Conservation (phyloP, 2,329 filamentous ascomycete species). For the Penicillium sp. region DNA sequence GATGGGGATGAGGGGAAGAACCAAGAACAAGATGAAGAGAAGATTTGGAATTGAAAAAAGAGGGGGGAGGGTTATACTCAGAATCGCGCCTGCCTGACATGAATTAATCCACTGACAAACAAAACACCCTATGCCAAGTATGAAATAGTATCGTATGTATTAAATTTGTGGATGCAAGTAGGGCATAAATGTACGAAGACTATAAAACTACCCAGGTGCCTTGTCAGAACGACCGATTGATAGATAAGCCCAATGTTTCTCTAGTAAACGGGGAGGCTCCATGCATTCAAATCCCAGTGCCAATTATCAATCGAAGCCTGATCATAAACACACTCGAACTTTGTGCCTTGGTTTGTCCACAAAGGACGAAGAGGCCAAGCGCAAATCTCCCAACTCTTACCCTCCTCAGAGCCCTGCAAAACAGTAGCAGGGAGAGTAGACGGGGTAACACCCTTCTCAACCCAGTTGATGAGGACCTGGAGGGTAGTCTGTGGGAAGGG, state of each 20-base stretch:
- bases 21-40: too few species aligned
- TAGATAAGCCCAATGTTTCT: background rate
- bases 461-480: slow-evolving; percentile 50
- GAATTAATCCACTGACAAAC: too few species aligned
- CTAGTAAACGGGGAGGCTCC: slow-evolving; percentile 9
- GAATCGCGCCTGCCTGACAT: too few species aligned
- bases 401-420: slow-evolving; percentile 14
- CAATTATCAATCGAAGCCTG: slow-evolving; percentile 13
- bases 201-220: too few species aligned
- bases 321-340: slow-evolving; percentile 14
- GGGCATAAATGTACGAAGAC: too few species aligned
- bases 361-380: slow-evolving; percentile 24
- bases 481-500: slow-evolving; percentile 48
- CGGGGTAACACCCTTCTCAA: slow-evolving; percentile 48
- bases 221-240: too few species aligned
- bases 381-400: slow-evolving; percentile 22
- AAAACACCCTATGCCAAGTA: too few species aligned
- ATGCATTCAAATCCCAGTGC: slow-evolving; percentile 11
- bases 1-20: too few species aligned
- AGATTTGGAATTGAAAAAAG: too few species aligned
- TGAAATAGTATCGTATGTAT: too few species aligned
- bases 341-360: slow-evolving; percentile 12
- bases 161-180: too few species aligned
- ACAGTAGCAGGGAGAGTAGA: slow-evolving; percentile 39
- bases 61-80: too few species aligned